Base-by-base conservation (phyloP, 2,329 filamentous ascomycete species). In the Diaporthe sp. region DNA sequence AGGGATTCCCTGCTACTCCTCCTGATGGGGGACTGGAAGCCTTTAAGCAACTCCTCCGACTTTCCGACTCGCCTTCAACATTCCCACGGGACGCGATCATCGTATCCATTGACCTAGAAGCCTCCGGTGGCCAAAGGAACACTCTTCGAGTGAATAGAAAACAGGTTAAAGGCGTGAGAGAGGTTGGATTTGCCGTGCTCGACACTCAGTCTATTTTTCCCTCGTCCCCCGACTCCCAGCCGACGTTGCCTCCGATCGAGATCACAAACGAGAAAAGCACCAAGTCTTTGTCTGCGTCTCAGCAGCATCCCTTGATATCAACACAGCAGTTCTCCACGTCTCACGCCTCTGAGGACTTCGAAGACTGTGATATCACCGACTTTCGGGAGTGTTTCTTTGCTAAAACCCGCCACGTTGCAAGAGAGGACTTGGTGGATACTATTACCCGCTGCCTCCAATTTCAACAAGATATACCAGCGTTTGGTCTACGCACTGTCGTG, bases 21-120 rank as follows among this genome's bases (percentile, higher is more conserved):
- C 15, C 58, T 39, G 70, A 72, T 32, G 70, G 58, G 39, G 70
- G 47, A 22, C n/a, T 72, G 58, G 70, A 56, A 44, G 50, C 27
- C 17, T 32, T 56, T 9, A 27, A 61, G 65, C 65, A 35, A 32
- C 37, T 72, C 15, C 42, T 59, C 25, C 70, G 58, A 30, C 44
- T 58, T 15, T 56, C 53, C 30, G 53, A 56, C 53, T 47, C 25
- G 27, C 69, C 39, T 22, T 61, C 39, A 35, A 25, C 17, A 10
- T 37, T 42, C 25, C 27, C 53, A 51, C 58, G 32, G 15, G 70
- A 71, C n/a, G 44, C 44, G 13, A 39, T 63, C 10, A 53, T 55
- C 22, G 39, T 71, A 32, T 71, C 56, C 27, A 51, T 72, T 65
- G 70, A 72, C 19, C 44, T 72, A 55, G 58, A 72, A 39, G 61